phyloP scores from a whole-genome alignment of 108 stramenopile genomes.

The Skeletonema potamos region DNA sequence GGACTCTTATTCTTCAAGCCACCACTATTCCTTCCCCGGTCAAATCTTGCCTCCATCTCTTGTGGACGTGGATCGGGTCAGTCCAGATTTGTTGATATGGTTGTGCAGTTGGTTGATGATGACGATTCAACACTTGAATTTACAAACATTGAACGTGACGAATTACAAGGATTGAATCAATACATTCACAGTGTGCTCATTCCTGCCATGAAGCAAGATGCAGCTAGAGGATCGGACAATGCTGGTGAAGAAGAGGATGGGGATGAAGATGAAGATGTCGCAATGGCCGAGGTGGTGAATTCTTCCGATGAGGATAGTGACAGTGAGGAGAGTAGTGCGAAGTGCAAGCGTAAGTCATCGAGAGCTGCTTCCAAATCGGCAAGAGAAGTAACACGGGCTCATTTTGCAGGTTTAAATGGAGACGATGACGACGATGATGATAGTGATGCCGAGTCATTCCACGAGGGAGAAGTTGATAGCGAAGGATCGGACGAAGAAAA shows the following conservation, averaged over 20 bases:
- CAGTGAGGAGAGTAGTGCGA: constrained; percentile 2
- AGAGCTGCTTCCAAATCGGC: constrained; percentile 47
- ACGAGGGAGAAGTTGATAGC: constrained; percentile 4
- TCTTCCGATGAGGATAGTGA: constrained; percentile 18
- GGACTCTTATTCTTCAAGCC: constrained; percentile 87
- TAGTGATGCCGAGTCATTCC: constrained; percentile 10
- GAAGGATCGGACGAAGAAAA: neutral
- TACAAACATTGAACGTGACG: constrained; percentile 77
- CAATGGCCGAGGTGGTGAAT: constrained; percentile 3
- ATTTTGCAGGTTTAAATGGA: constrained; percentile 9
- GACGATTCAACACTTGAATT: constrained; percentile 48
- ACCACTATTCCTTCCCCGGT: constrained; percentile 67
- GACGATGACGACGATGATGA: constrained; percentile 15
- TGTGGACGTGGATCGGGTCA: constrained; percentile 71
- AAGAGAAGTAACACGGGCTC: constrained; percentile 21
- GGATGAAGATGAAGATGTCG: constrained; percentile 23
- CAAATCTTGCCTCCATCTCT: constrained; percentile 56
- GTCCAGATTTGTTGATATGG: constrained; percentile 74
- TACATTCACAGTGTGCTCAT: constrained; percentile 75
- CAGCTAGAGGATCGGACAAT: constrained; percentile 5
- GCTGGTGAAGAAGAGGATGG: constrained; percentile 17
- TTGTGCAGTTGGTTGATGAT: constrained; percentile 7
- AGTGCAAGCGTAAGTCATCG: constrained; percentile 10
- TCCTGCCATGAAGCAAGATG: constrained; percentile 72
- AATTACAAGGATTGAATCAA: constrained; percentile 59